phyloP scores from a whole-genome alignment of 2,329 filamentous ascomycete genomes.

The Colletotrichum sidae region DNA sequence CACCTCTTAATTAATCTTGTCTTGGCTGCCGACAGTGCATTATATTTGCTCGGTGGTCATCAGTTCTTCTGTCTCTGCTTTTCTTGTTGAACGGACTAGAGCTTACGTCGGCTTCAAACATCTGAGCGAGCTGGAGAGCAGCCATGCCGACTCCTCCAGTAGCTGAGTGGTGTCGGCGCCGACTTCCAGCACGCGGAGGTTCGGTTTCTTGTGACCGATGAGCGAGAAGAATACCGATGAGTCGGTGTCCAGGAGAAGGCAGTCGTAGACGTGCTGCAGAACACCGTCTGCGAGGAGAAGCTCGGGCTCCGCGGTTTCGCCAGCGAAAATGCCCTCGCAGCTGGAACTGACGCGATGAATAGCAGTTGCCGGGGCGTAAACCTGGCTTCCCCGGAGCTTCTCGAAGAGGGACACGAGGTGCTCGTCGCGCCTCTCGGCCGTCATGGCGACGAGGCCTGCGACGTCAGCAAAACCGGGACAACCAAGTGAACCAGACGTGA shows the following conservation, averaged over 20 bases:
- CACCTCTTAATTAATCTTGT: slow-evolving; percentile 9
- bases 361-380: slow-evolving; percentile 13
- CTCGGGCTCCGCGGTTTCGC: slow-evolving; percentile 24
- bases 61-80: background rate
- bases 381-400: background rate
- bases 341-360: slow-evolving; percentile 15
- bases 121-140: slow-evolving; percentile 17
- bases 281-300: slow-evolving; percentile 39
- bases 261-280: slow-evolving; percentile 21
- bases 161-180: slow-evolving; percentile 19
- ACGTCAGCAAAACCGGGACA: slow-evolving; percentile 5
- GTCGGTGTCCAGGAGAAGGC: slow-evolving; percentile 15
- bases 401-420: background rate
- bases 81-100: background rate
- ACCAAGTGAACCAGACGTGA: background rate
- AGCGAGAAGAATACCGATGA: background rate
- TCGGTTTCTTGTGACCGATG: slow-evolving; percentile 42
- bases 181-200: slow-evolving; percentile 21
- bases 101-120: slow-evolving; percentile 37
- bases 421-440: background rate
- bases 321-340: slow-evolving; percentile 38
- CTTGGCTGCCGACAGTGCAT: slow-evolving; percentile 19
- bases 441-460: background rate
- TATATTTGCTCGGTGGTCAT: slow-evolving; percentile 18
- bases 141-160: slow-evolving; percentile 20